Conservation (phyloP, 139 green algal species). For the Chlamydomonas schloesseri region DNA sequence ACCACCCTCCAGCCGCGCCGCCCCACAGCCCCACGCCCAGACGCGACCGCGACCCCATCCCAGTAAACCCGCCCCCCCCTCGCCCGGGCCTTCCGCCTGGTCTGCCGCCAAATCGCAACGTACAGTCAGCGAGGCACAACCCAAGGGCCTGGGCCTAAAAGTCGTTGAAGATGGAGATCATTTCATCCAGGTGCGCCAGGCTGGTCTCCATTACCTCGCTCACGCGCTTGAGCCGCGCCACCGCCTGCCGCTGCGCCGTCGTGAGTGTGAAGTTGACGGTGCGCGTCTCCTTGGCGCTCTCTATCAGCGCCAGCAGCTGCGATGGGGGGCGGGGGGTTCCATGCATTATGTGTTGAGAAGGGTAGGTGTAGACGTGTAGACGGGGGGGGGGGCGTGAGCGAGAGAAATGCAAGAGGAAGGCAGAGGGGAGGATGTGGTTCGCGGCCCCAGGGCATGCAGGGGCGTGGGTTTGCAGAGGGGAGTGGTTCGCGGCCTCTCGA, state of each 20-base stretch:
- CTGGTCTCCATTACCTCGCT: slow-evolving; percentile 68
- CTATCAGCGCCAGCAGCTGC: slow-evolving; percentile 72
- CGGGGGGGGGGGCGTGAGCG: background rate
- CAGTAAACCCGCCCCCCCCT: no score
- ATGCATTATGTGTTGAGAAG: background rate
- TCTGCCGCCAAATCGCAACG: no score
- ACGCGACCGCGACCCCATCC: no score
- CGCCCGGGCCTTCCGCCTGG: no score
- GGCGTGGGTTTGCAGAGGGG: no score
- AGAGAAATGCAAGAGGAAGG: no score
- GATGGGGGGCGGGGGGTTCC: background rate
- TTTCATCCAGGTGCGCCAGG: slow-evolving; percentile 64
- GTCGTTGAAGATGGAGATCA: slow-evolving; percentile 65
- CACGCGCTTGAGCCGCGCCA: slow-evolving; percentile 51
- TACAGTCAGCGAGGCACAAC: no score
- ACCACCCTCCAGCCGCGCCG: no score
- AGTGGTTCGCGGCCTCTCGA: no score
- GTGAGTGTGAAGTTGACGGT: slow-evolving; percentile 65
- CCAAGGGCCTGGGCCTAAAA: slow-evolving; percentile 49
- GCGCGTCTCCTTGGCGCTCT: slow-evolving; percentile 37
- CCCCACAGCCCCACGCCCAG: no score
- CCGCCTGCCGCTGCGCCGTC: slow-evolving; percentile 45
- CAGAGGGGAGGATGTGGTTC: no score
- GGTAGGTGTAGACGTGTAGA: background rate
- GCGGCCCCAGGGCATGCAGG: no score